A percentile compares a stretch with the other conserved stretches of the same genome.
Conservation (phyloP, 352 stramenopile genomes). For the Globisporangium megalacanthum region DNA sequence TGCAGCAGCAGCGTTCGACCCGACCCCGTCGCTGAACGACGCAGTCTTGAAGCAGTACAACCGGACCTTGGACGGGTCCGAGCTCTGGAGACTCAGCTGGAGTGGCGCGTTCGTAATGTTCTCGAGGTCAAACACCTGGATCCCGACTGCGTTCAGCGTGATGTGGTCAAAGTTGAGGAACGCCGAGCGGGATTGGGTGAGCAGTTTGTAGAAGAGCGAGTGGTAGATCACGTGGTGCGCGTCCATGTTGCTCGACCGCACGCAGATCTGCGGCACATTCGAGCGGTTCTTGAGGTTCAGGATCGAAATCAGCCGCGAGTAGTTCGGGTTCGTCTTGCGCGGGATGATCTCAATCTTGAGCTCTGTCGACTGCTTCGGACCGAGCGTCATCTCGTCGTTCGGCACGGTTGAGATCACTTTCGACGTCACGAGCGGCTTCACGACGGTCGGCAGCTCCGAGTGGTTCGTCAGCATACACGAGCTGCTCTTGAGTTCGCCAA, state of each 20-base stretch:
- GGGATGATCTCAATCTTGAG: conserved; percentile 89
- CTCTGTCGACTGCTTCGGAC: conserved; percentile 83
- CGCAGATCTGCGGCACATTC: conserved; percentile 82
- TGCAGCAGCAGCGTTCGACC: conserved; percentile 8
- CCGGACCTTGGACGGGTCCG: conserved; percentile 58
- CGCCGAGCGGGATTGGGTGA: conserved; percentile 77
- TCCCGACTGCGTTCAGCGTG: conserved; percentile 74
- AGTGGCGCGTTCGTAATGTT: conserved; percentile 85
- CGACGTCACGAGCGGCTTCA: conserved; percentile 83
- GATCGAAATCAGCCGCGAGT: conserved; percentile 81
- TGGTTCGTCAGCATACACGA: conserved; percentile 87
- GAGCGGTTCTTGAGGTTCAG: conserved; percentile 86
- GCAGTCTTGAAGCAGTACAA: conserved; percentile 62
- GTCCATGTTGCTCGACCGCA: conserved; percentile 89
- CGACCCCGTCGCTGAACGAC: conserved; percentile 23
- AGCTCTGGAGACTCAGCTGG: conserved; percentile 75
- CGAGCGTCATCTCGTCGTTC: conserved; percentile 84
- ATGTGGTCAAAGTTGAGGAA: conserved; percentile 89
- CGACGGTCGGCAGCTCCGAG: conserved; percentile 80
- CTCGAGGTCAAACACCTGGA: conserved; percentile 86
- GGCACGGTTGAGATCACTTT: conserved; percentile 88
- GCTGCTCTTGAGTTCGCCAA: conserved; percentile 84
- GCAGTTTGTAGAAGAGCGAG: conserved; percentile 87
- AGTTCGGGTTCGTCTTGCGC: conserved; percentile 87
- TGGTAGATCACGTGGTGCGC: conserved; percentile 89